These are phyloP conservation scores for Zymoseptoria passerinii DNA, from an alignment of 2,329 filamentous ascomycete species.

Conservation along the genomic window DNA sequence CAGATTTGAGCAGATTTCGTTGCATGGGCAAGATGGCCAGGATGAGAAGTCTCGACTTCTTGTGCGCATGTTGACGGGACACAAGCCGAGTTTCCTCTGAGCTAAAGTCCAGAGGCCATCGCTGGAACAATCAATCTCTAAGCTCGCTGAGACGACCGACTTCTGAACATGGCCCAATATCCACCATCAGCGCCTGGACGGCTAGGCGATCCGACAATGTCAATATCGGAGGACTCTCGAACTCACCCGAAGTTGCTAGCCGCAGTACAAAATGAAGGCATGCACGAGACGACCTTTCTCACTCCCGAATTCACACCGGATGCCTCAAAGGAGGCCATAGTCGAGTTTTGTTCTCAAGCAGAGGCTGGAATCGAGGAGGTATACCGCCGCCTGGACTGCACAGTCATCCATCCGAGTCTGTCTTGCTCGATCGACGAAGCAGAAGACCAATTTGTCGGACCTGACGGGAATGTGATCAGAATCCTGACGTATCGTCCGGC, in stretches of 20 bases:
- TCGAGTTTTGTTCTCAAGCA: neutral
- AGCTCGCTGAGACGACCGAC: neutral
- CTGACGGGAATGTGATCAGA: constrained; percentile 15
- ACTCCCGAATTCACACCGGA: neutral
- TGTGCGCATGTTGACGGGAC: neutral
- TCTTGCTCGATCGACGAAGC: neutral
- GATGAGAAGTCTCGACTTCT: neutral
- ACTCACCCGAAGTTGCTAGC: neutral
- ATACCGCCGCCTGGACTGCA: neutral
- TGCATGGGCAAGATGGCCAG: neutral
- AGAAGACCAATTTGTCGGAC: constrained; percentile 2
- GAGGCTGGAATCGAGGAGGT: neutral
- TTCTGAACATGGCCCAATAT: neutral
- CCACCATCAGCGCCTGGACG: neutral
- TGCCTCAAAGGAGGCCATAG: neutral
- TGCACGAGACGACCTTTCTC: constrained; percentile 1
- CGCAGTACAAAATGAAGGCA: neutral
- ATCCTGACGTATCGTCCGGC: constrained; percentile 8
- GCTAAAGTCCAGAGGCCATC: neutral
- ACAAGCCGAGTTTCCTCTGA: neutral
- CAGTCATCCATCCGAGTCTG: neutral
- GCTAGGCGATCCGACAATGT: constrained; percentile 1
- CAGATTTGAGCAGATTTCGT: neutral
- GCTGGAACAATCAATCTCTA: neutral
- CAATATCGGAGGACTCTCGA: neutral